Evolutionary conservation across 2,329 filamentous ascomycete genomes (phyloP).

Genomic region (Ophiostoma piceae): DNA sequence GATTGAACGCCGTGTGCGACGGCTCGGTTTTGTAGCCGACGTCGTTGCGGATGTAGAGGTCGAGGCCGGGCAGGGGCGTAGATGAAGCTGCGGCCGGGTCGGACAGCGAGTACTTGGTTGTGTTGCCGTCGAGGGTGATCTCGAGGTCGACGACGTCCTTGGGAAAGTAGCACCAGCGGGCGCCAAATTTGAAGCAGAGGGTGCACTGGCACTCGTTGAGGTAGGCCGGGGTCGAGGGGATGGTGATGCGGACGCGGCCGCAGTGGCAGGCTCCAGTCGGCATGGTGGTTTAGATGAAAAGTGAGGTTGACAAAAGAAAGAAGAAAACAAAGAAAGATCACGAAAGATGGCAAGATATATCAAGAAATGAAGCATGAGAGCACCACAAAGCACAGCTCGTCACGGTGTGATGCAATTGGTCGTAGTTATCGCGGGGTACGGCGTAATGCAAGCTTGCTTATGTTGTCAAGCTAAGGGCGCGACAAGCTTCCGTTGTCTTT

Average conservation of each 20-base stretch:
- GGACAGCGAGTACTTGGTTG: neutral
- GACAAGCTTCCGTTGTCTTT: no score
- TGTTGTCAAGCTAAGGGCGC: neutral
- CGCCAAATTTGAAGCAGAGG: conserved; percentile 29
- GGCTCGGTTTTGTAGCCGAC: neutral
- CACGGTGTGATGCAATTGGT: neutral
- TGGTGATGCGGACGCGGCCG: conserved; percentile 26
- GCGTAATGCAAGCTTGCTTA: conserved; percentile 7
- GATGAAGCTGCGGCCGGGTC: conserved; percentile 17
- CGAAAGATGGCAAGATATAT: neutral
- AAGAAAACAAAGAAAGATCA: neutral
- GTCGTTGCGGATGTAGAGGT: conserved; percentile 16
- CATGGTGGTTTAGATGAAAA: neutral
- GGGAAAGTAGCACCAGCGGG: conserved; percentile 28
- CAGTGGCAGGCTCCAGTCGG: conserved; percentile 27
- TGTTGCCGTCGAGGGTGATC: neutral
- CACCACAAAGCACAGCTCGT: neutral
- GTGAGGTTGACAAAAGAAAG: neutral
- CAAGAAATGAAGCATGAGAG: neutral
- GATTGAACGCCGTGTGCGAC: conserved; percentile 13
- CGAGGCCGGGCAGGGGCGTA: conserved; percentile 15
- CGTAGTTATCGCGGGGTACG: neutral
- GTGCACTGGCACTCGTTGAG: conserved; percentile 30
- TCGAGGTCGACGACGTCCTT: neutral
- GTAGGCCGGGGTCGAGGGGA: conserved; percentile 23